Conservation (phyloP, 345 rosid genomes). For the Corymbia maculata region DNA sequence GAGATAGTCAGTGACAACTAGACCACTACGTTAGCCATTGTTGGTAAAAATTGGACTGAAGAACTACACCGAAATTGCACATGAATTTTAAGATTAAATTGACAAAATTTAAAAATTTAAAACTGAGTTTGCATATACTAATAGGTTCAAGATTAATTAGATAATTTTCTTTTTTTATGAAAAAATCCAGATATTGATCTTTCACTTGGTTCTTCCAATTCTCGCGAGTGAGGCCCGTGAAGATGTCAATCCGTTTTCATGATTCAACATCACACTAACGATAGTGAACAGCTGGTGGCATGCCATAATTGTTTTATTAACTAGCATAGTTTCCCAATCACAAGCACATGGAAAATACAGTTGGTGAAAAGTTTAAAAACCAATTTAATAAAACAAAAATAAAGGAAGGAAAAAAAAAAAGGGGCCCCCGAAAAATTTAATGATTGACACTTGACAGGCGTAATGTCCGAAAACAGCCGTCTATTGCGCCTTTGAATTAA, state of each 20-base stretch:
- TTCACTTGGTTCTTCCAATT: not conserved
- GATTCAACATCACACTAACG: not conserved
- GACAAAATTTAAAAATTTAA: accelerated
- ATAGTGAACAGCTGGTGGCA: not conserved
- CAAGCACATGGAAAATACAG: not conserved
- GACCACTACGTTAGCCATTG: not conserved
- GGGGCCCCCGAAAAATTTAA: not conserved
- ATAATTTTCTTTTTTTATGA: no score
- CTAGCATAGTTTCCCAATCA: not conserved
- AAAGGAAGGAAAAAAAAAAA: not conserved
- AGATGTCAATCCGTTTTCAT: not conserved
- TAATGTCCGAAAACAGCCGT: not conserved
- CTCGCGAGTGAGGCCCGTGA: not conserved
- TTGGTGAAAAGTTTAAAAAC: not conserved
- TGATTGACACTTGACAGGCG: not conserved
- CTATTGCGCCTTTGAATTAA: not conserved
- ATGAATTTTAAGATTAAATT: accelerated
- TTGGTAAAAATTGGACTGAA: not conserved
- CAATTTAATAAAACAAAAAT: not conserved
- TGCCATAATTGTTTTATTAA: not conserved
- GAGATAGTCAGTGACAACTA: accelerated
- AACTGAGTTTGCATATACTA: not conserved
- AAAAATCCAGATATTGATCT: no score
- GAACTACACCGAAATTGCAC: accelerated
- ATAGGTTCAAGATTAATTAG: no score